A percentile compares a stretch with the other conserved stretches of the same genome.
Evolutionary conservation across 345 rosid species (phyloP).

Genomic region (Jatropha curcas): DNA sequence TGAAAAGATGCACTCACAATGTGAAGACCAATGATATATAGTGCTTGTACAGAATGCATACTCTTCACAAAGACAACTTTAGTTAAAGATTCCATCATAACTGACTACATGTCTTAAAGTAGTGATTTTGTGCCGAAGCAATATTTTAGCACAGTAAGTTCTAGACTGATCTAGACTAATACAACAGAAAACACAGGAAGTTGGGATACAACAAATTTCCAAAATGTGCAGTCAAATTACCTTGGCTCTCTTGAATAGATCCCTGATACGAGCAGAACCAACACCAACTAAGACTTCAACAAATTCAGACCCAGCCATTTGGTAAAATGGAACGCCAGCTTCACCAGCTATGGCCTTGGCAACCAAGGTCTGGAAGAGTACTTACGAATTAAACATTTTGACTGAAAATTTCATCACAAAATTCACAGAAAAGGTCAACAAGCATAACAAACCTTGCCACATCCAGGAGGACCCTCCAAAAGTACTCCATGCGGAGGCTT

Average conservation of each 20-base stretch:
- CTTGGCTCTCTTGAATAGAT: slow-evolving; percentile 95
- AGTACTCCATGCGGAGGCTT: slow-evolving; percentile 99
- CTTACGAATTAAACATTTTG: slow-evolving; percentile 9
- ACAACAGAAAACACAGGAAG: slow-evolving; percentile 10
- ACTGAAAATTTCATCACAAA: slow-evolving; percentile 17
- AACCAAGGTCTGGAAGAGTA: slow-evolving; percentile 69
- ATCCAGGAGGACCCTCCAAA: slow-evolving; percentile 94
- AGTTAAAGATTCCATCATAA: not conserved
- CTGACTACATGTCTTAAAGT: not conserved
- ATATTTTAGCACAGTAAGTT: not conserved
- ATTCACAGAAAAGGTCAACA: slow-evolving; percentile 8
- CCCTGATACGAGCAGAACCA: slow-evolving; percentile 97
- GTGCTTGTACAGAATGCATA: not conserved
- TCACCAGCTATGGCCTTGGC: slow-evolving; percentile 98
- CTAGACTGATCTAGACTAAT: not conserved
- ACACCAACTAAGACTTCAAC: slow-evolving; percentile 97
- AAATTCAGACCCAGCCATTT: slow-evolving; percentile 98
- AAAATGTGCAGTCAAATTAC: slow-evolving; percentile 36
- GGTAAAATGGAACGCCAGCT: slow-evolving; percentile 97
- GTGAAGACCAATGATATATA: not conserved
- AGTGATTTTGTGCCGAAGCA: not conserved
- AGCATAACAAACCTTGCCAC: slow-evolving; percentile 75
- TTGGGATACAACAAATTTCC: not conserved
- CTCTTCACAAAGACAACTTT: not conserved
- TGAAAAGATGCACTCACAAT: not conserved